Evolutionary conservation across 2,329 filamentous ascomycete genomes (phyloP), one percentile per base, ranked within the genome.

Genomic region (Diaporthe ilicicola): DNA sequence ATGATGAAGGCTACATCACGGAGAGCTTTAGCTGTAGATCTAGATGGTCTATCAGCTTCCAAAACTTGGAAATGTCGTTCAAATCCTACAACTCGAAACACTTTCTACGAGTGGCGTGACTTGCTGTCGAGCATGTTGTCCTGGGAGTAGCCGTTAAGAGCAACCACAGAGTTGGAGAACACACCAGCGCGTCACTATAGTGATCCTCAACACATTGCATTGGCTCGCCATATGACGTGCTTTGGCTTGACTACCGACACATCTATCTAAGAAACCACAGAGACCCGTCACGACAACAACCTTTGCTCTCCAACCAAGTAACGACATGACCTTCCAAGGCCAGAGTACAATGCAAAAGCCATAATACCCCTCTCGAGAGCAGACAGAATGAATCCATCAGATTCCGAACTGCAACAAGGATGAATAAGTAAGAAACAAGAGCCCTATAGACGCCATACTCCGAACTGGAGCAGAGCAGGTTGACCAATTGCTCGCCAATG

Each of bases 381-480:
- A 66, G 44, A 51, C n/a, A 67, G 29, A 44, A 54, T 37, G 15
- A 67, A 13, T 22, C n/a, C 37, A 19, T 62, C 53, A 67, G 24
- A 46, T 42, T 22, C 24, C 55, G 39, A 48, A n/a, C 37, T 17
- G 34, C 39, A 22, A 70, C 19, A 67, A 42, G 5, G 42, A 51
- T 15, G 24, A 50, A 70, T 51, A 48, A 44, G 22, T 29, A 70
- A 29, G 22, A 37, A 34, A 53, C 19, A 37, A 67, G 42, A 51
- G 42, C 51, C 62, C 34, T 65, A 17, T 61, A 66, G 69, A 73
- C 71, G 71, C 71, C 71, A 69, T 68, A 42, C 65, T 71, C 71
- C 71, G 65, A 42, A 67, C 32, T 61, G 50, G 39, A 50, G 61
- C 66, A 50, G 44, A 66, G 48, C 67, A 55, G 22, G 17, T 51